These are phyloP conservation scores for Rheum nobile DNA, from an alignment of 148 eudicot species.

Conservation along the genomic window DNA sequence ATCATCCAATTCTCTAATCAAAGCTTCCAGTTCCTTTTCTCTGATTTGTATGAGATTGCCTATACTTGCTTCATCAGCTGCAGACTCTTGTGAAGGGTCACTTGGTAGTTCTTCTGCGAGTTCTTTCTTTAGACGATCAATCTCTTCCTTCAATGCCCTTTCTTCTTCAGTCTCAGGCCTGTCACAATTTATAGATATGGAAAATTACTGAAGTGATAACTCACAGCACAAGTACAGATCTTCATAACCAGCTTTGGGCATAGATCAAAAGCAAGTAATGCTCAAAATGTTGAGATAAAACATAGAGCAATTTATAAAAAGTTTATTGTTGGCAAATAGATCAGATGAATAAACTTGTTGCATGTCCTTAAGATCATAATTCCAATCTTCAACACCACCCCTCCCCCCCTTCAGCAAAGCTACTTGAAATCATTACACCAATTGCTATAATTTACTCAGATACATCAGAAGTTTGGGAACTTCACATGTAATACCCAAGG, in stretches of 20 bases:
- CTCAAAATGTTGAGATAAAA: no score
- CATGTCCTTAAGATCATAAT: no score
- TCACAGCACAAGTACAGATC: background rate
- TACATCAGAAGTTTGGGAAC: no score
- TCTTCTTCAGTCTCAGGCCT: slow-evolving; percentile 21
- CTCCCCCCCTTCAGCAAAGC: no score
- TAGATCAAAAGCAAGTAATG: background rate
- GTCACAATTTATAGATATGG: background rate
- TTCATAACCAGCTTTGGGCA: background rate
- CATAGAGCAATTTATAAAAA: no score
- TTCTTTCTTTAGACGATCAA: slow-evolving; percentile 20
- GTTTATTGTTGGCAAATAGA: no score
- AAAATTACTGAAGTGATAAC: background rate
- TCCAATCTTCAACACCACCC: no score
- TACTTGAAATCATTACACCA: no score
- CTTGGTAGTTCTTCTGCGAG: slow-evolving; percentile 1
- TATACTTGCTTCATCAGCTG: slow-evolving; percentile 26
- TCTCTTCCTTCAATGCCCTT: slow-evolving; percentile 30
- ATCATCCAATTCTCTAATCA: slow-evolving; percentile 58
- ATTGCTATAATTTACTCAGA: no score
- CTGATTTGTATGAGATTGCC: slow-evolving; percentile 27
- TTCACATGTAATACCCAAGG: no score
- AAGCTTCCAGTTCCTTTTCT: slow-evolving; percentile 53
- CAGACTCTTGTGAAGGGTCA: slow-evolving; percentile 23
- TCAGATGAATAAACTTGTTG: no score